Base-by-base conservation (phyloP, 163 green algal species). In the Trebouxiophyceae sp. region DNA sequence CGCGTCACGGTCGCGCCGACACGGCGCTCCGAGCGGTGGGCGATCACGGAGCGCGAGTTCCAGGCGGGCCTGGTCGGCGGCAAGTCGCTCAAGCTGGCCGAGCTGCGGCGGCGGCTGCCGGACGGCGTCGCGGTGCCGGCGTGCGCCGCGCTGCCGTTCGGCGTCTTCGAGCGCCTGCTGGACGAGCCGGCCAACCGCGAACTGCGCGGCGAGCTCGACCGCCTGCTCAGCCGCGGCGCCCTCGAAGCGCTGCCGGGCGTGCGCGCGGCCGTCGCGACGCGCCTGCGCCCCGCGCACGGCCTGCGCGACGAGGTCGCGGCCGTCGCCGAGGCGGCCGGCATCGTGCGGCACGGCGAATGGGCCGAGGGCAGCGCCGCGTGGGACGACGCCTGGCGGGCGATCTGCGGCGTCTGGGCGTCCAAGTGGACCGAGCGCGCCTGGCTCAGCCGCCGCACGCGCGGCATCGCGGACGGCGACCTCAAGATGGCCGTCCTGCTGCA, bases 341-440 rank as follows among this genome's bases (percentile, higher is more conserved):
- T 91, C 2, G 70, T 82, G 12, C 3, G 59, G 12, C 45, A 62
- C n/a, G 39, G 63, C 5, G 46, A 58, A 4, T 75, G 69, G 69
- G 45, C 26, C 19, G 57, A 58, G 5, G 59, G 58, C 22, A 61
- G 60, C 4, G 59, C 55, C 0, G 33, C 57, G 20, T 88, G 79
- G 81, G 29, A 54, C 0, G 33, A 65, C 4, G 65, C 71, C 34
- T 67, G 62, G 44, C 45, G 33, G 30, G 55, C 72, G 4, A 77
- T 93, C 57, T 84, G 77, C 45, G 47, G 59, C 70, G 91, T 97
- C 55, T 97, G 91, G 91, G 87, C 86, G 1, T 86, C 63, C 70
- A 95, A 95, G 72, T 97, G 91, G 90, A 93, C 75, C 39, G 87
- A 96, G 66, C 76, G 90, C 19, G 91, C 91, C 12, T 96, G 86